Percentiles rank a stretch among this genome's conserved stretches.
These are phyloP conservation scores for Emergomyces pasteurianus DNA, from an alignment of 2,329 filamentous ascomycete species.

Conservation along the genomic window DNA sequence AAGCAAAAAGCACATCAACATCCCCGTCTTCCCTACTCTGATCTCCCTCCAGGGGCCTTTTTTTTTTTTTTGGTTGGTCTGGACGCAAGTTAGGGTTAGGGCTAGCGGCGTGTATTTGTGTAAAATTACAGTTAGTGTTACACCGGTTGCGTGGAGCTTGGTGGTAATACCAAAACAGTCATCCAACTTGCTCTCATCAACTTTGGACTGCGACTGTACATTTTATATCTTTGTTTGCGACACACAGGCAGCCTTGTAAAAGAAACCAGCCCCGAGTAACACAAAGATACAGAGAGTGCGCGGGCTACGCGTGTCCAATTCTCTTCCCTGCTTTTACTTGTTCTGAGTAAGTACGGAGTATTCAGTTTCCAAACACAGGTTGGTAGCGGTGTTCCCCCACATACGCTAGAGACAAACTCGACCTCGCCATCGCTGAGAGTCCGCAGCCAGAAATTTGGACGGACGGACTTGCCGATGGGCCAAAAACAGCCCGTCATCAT, in stretches of 20 bases:
- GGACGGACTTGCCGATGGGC: too few relatives aligned
- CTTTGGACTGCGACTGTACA: too few relatives aligned
- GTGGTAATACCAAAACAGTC: background rate
- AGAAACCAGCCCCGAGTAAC: background rate
- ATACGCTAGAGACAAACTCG: background rate
- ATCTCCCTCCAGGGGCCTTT: too few relatives aligned
- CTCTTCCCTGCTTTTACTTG: background rate
- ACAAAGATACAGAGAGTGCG: background rate
- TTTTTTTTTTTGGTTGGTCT: too few relatives aligned
- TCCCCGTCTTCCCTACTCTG: too few relatives aligned
- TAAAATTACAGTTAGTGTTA: background rate
- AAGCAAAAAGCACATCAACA: background rate
- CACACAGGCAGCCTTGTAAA: background rate
- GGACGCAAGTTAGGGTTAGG: background rate
- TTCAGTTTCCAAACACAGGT: background rate
- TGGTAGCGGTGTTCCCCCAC: background rate
- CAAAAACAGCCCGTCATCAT: too few relatives aligned
- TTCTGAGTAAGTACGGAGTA: background rate
- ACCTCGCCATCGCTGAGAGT: too few relatives aligned
- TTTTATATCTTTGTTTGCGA: too few relatives aligned
- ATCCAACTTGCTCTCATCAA: background rate
- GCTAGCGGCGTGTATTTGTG: background rate
- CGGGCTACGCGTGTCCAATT: background rate
- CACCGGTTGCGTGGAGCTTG: background rate
- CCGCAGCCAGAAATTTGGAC: too few relatives aligned